Conservation (phyloP, 78 protist genomes). For the Anaeramoeba flamelloides region DNA sequence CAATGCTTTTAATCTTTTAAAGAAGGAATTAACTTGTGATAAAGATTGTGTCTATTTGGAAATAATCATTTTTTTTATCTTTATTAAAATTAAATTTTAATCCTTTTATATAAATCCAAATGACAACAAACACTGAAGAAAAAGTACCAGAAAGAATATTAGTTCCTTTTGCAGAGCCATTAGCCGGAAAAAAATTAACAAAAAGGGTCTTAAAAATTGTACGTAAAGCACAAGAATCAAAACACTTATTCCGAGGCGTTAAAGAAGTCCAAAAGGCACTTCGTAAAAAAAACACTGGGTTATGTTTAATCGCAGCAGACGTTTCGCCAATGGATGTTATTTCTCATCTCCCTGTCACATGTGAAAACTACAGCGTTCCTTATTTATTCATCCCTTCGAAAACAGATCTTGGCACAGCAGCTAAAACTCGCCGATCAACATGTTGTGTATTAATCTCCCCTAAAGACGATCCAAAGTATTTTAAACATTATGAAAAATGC, state of each 20-base stretch:
- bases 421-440: slow-evolving; percentile 76
- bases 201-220: slow-evolving; percentile 57
- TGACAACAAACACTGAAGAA: too few species aligned
- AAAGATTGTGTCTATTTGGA: too few species aligned
- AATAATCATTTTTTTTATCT: too few species aligned
- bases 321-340: slow-evolving; percentile 87
- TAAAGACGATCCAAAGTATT: too few species aligned
- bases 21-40: too few species aligned
- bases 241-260: slow-evolving; percentile 62
- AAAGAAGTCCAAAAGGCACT: slow-evolving; percentile 78
- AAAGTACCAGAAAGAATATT: too few species aligned
- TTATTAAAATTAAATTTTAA: too few species aligned
- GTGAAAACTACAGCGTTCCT: slow-evolving; percentile 60
- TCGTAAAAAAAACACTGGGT: slow-evolving; percentile 34
- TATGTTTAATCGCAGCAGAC: slow-evolving; percentile 74
- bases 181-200: slow-evolving; percentile 56
- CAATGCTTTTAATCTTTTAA: too few species aligned
- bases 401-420: slow-evolving; percentile 74
- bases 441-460: too few species aligned
- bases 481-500: too few species aligned
- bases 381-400: slow-evolving; percentile 69
- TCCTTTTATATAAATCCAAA: too few species aligned
- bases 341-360: slow-evolving; percentile 73
- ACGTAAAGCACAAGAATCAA: slow-evolving; percentile 35
- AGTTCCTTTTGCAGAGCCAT: slow-evolving; percentile 66